Base-by-base conservation (phyloP, 257 asterid species). In the Solanum sitiens region DNA sequence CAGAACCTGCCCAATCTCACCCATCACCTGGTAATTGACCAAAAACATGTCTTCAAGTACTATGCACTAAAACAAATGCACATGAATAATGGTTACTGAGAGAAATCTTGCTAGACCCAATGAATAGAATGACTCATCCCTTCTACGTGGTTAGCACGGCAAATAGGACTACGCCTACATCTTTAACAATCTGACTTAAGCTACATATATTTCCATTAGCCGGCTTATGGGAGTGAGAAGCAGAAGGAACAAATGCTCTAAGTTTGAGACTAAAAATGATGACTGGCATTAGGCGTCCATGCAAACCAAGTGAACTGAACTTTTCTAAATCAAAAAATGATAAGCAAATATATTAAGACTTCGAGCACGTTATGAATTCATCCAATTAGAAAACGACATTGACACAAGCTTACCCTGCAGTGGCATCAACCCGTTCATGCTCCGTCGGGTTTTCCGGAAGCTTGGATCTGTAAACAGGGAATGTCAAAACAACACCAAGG, bases 401-500 rank as follows among this genome's bases (percentile, higher is more conserved):
- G 85, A 50, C 83, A 85, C 89, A 59, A 30, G 87, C 93, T 84
- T 92, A 96, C 99, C 99, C 99, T 72, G 96, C 95, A 44, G 98
- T 93, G 83, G 96, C 94, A 65, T 91, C 94, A 86, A 95, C 89
- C 1, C 99, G 94, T 71, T 96, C 98, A 37, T 89, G 83, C 83
- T 91, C 92, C 3, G 98, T 93, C 2, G 99, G 98, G 59, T 94
- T 90, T 0, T 89, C 56, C 0, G 96, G 94, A n/a, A 96, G 96
- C 91, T 85, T 91, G 82, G 92, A 93, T 83, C 94, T 92, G 90
- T 95, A 96, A 83, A 96, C 99, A 45, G 99, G 96, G 87, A 96
- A 94, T 7, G 99, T 96, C 93, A 96, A 90, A 88, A 96, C 99
- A 72, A 96, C 99, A 85, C 99, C 99, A 9, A 95, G 97, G 91